Evolutionary conservation across 2,329 filamentous ascomycete genomes (phyloP).

Genomic region (Ophiostoma sp.): DNA sequence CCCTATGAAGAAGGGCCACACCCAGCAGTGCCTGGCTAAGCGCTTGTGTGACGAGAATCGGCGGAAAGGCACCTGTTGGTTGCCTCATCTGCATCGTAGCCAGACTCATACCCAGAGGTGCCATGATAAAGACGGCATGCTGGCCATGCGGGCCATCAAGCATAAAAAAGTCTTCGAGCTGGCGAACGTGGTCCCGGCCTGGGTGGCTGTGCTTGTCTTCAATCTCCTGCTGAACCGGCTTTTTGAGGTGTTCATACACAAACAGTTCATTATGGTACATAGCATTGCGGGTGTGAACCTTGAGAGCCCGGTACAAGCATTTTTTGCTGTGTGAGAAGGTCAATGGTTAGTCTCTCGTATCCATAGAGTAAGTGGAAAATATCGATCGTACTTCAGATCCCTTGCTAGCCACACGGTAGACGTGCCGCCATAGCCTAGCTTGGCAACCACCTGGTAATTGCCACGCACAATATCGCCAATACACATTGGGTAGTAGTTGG

Average conservation of each 20-base stretch:
- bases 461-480: background rate
- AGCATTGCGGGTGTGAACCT: background rate
- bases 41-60: background rate
- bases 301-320: background rate
- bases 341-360: background rate
- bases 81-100: background rate
- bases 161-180: background rate
- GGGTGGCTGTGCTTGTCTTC: background rate
- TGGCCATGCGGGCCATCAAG: background rate
- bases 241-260: background rate
- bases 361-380: background rate
- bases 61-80: background rate
- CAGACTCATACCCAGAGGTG: background rate
- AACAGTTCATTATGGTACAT: background rate
- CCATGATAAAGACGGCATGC: background rate
- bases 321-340: background rate
- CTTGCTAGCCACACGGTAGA: background rate
- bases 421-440: background rate
- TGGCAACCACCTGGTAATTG: background rate
- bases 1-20: background rate
- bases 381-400: background rate
- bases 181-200: background rate
- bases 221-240: background rate
- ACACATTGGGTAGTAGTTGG: background rate
- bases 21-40: background rate